Conservation (phyloP, 345 rosid genomes). For the Sapria himalayana region DNA sequence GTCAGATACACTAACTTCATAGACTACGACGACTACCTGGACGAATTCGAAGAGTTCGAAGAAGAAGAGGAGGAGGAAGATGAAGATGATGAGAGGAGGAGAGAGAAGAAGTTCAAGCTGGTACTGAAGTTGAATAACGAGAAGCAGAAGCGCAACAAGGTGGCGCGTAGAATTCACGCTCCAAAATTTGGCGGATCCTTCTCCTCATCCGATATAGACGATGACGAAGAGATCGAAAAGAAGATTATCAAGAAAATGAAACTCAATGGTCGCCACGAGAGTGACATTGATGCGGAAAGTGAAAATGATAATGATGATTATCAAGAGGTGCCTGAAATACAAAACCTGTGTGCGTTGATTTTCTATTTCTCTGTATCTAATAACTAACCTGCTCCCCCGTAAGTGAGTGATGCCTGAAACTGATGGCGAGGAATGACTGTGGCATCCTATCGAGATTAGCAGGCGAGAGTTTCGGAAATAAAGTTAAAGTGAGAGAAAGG, state of each 20-base stretch:
- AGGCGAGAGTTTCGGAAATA: too few relatives aligned
- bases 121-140: constrained; percentile 45
- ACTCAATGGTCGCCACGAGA: constrained; percentile 17
- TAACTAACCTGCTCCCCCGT: too few relatives aligned
- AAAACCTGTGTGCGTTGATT: too few relatives aligned
- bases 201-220: too few relatives aligned
- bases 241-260: constrained; percentile 27
- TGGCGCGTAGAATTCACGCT: constrained; percentile 15
- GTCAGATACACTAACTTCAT: constrained; percentile 49
- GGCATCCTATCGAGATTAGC: too few relatives aligned
- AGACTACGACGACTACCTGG: constrained; percentile 56
- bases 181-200: constrained; percentile 12
- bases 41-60: constrained; percentile 16
- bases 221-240: constrained; percentile 13
- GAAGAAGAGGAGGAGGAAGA: constrained; percentile 21
- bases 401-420: too few relatives aligned
- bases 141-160: constrained; percentile 9
- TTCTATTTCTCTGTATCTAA: too few relatives aligned
- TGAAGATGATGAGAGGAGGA: constrained; percentile 22
- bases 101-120: constrained; percentile 68
- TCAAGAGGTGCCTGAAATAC: constrained; percentile 9
- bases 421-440: too few relatives aligned
- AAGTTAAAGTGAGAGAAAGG: too few relatives aligned
- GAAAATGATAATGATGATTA: constrained; percentile 20
- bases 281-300: constrained; percentile 16